A percentile compares a stretch with the other conserved stretches of the same genome.
Evolutionary conservation across 495 filamentous ascomycete species (phyloP).

Genomic region (Penicillium nucicola): DNA sequence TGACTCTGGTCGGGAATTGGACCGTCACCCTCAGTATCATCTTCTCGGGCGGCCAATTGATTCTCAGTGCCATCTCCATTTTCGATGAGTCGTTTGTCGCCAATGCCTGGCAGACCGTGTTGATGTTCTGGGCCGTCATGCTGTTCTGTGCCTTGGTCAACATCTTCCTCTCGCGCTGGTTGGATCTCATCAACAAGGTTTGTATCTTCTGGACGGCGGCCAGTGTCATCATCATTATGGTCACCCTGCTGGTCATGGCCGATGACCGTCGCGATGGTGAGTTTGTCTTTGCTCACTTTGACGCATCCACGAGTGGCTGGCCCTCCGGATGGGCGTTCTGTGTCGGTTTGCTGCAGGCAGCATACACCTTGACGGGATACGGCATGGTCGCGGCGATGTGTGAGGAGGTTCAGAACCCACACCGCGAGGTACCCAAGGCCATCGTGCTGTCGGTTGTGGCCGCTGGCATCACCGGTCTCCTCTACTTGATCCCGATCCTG

Average conservation of each 20-base stretch:
- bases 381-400: slow-evolving; percentile 59
- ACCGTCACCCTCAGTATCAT: slow-evolving; percentile 49
- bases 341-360: slow-evolving; percentile 59
- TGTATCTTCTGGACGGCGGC: slow-evolving; percentile 65
- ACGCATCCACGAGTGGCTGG: slow-evolving; percentile 57
- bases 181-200: slow-evolving; percentile 65
- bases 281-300: slow-evolving; percentile 63
- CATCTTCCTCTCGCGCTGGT: slow-evolving; percentile 52
- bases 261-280: slow-evolving; percentile 46
- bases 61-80: slow-evolving; percentile 58
- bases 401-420: slow-evolving; percentile 67
- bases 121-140: slow-evolving; percentile 66
- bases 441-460: slow-evolving; percentile 71
- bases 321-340: slow-evolving; percentile 62
- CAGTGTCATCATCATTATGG: slow-evolving; percentile 58
- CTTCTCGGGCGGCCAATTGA: slow-evolving; percentile 55
- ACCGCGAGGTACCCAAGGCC: slow-evolving; percentile 64
- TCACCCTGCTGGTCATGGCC: slow-evolving; percentile 58
- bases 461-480: slow-evolving; percentile 63
- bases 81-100: slow-evolving; percentile 61
- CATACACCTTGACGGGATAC: slow-evolving; percentile 59
- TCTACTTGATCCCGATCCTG: slow-evolving; percentile 64
- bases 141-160: slow-evolving; percentile 55
- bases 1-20: slow-evolving; percentile 72
- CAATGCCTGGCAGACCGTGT: slow-evolving; percentile 59